These are phyloP conservation scores for Ceratocystis ficicola DNA, from an alignment of 2,329 filamentous ascomycete genomes.

Conservation along the genomic window DNA sequence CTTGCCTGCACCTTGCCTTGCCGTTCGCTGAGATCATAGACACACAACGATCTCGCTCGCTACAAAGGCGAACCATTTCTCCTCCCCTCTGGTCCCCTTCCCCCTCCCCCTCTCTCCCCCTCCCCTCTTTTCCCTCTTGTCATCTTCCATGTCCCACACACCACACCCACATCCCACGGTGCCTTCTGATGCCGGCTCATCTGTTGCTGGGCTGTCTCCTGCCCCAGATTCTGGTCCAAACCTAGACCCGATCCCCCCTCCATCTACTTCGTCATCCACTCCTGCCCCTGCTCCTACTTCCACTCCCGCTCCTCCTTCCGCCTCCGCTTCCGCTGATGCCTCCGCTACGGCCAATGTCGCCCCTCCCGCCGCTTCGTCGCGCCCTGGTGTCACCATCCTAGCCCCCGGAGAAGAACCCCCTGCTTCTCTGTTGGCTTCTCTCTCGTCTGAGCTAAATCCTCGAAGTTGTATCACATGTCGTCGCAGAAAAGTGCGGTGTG, in stretches of 20 bases:
- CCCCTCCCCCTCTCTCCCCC: not conserved
- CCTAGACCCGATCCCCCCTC: not conserved
- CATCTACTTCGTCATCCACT: not conserved
- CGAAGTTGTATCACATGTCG: constrained; percentile 41
- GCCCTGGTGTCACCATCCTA: constrained; percentile 21
- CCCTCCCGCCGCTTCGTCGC: constrained; percentile 21
- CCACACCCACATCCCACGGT: not conserved
- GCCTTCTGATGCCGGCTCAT: constrained; percentile 15
- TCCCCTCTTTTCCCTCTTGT: constrained; percentile 3
- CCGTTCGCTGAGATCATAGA: not conserved
- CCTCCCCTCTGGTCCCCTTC: not conserved
- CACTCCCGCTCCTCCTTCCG: not conserved
- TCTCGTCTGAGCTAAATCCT: constrained; percentile 33
- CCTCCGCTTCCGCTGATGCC: not conserved
- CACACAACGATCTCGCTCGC: not conserved
- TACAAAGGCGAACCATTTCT: not conserved
- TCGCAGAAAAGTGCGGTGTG: constrained; percentile 59
- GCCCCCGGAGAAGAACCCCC: constrained; percentile 21
- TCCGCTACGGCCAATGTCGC: not conserved
- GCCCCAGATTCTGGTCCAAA: not conserved
- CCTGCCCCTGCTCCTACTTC: not conserved
- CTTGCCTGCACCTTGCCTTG: not conserved
- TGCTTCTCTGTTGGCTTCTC: constrained; percentile 17
- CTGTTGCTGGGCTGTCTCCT: constrained; percentile 9
- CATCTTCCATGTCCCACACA: constrained; percentile 8